These are phyloP conservation scores for Apiosordaria backusii DNA, from an alignment of 495 filamentous ascomycete genomes.

Conservation along the genomic window DNA sequence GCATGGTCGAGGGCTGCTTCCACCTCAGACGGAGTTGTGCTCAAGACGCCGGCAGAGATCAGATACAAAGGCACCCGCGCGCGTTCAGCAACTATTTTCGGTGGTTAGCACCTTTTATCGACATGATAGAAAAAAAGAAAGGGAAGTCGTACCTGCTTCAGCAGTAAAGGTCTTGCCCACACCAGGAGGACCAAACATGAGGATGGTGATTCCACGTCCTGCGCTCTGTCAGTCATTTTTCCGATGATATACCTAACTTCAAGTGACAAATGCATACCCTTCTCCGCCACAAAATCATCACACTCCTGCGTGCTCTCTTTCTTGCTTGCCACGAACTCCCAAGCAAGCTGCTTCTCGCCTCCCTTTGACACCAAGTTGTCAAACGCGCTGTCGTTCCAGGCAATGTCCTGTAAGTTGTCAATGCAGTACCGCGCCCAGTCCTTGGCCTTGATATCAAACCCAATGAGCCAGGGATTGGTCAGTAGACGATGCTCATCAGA, in stretches of 20 bases:
- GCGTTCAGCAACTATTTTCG: conserved; percentile 37
- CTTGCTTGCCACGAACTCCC: conserved; percentile 42
- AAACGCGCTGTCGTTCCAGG: conserved; percentile 50
- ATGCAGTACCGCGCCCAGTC: conserved; percentile 26
- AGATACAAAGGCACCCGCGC: conserved; percentile 25
- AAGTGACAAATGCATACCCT: conserved; percentile 30
- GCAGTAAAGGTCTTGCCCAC: conserved; percentile 59
- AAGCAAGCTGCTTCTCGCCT: conserved; percentile 47
- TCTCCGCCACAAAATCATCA: conserved; percentile 44
- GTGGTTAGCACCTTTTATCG: neutral
- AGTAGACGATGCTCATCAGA: conserved; percentile 36
- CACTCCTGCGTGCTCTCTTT: conserved; percentile 46
- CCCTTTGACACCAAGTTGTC: conserved; percentile 48
- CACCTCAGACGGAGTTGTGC: conserved; percentile 19
- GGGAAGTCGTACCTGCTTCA: conserved; percentile 27
- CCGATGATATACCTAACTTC: neutral
- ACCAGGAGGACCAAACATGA: conserved; percentile 53
- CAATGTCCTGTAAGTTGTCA: conserved; percentile 31
- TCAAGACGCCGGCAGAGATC: conserved; percentile 26
- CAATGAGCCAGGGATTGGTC: conserved; percentile 35
- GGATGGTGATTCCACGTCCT: conserved; percentile 44
- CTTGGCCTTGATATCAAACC: conserved; percentile 37
- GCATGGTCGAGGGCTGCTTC: conserved; percentile 36
- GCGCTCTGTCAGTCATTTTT: neutral
- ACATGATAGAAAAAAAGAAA: too few species aligned